Base-by-base conservation (phyloP, 805 yeast genomes). In the Blastobotrys attinorum region DNA sequence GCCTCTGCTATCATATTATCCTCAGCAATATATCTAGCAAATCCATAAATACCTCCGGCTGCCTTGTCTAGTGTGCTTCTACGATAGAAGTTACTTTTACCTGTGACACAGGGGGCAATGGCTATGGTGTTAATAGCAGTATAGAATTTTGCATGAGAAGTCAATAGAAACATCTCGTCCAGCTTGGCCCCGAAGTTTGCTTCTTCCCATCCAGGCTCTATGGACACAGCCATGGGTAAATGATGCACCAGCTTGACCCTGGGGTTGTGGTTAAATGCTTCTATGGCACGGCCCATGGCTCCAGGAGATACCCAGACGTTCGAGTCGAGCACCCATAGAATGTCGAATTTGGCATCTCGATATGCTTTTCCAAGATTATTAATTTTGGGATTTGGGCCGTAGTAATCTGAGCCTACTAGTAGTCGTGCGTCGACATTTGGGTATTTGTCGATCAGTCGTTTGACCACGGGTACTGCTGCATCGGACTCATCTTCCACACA, bases 1-100 rank as follows among this genome's bases (percentile, higher is more conserved):
- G 87, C 84, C 39, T 84, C 86, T 3, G 85, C 95, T 49, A 87
- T 87, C 94, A 86, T 83, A 60, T 87, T 87, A 60, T 87, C 96
- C 59, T 87, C 96, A 4, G 95, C 95, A 56, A 87, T 87, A 59
- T 81, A 88, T 45, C 78, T 68, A 5, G 95, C 78, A 60, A 88
- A 87, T 45, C 77, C 76, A 41, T 78, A 70, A 35, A 88, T 68
- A 0, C 90, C 83, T 15, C 44, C 47, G 15, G 60, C 62, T n/a
- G 73, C 60, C n/a, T 31, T 37, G 15, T 64, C 58, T 21, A 86
- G 63, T 43, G 75, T 83, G 0, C 84, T 75, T 37, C 77, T 69
- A 17, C 89, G 68, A 60, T 83, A 88, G 41, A 87, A 52, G 56
- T 87, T 87, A 6, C 92, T 83, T 58, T 88, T 87, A 7, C 96